Conservation (phyloP, 2,329 filamentous ascomycete species). For the Colletotrichum tropicicola region DNA sequence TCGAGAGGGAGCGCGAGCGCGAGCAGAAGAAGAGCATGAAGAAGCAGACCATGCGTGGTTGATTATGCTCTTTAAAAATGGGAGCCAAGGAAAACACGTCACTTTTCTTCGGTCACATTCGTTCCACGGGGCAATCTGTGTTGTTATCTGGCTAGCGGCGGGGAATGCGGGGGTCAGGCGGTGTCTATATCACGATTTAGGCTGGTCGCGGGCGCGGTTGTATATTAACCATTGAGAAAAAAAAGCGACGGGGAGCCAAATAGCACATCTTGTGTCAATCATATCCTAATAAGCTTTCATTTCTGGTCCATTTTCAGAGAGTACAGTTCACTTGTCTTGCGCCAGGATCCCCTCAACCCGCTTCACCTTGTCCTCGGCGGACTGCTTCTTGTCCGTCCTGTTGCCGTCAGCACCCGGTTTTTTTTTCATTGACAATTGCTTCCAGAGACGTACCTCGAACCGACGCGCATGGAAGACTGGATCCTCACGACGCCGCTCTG, state of each 20-base stretch:
- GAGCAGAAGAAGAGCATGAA: constrained; percentile 66
- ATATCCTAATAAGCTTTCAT: constrained; percentile 16
- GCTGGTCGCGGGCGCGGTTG: constrained; percentile 9
- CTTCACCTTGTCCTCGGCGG: constrained; percentile 81
- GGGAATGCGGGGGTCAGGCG: no score
- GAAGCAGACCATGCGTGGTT: constrained; percentile 63
- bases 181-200: constrained; percentile 19
- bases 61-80: constrained; percentile 20
- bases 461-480: constrained; percentile 88
- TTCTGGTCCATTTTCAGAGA: not conserved
- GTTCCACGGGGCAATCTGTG: no score
- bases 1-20: constrained; percentile 83
- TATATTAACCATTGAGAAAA: constrained; percentile 17
- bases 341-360: constrained; percentile 62
- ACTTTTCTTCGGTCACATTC: no score
- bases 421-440: no score
- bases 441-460: constrained; percentile 68
- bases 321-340: constrained; percentile 23
- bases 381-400: constrained; percentile 87
- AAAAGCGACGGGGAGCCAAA: not conserved
- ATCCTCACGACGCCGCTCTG: constrained; percentile 80
- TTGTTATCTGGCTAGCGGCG: no score
- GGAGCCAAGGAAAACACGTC: no score
- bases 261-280: constrained; percentile 20
- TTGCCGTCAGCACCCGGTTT: not conserved